Percentiles rank a stretch among this genome's conserved stretches.
These are phyloP conservation scores for Aspergillus fumigatiaffinis DNA, from an alignment of 2,329 filamentous ascomycete species.

Conservation along the genomic window DNA sequence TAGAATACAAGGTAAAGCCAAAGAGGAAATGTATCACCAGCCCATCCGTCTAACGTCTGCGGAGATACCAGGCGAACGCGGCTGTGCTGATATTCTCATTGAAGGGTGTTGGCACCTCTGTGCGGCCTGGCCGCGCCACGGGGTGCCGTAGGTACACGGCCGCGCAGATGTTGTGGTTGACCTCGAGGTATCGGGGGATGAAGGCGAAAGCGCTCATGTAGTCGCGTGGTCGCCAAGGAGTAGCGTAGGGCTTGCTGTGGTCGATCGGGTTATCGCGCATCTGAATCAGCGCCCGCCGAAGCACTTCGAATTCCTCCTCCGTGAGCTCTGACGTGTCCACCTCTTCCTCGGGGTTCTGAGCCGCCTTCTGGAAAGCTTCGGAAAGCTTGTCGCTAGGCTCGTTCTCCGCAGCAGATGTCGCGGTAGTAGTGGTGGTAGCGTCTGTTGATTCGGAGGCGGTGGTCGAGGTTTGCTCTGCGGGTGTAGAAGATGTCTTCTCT, in stretches of 20 bases:
- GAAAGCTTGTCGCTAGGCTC: slow-evolving; percentile 27
- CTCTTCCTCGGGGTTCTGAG: slow-evolving; percentile 27
- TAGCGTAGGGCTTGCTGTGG: slow-evolving; percentile 74
- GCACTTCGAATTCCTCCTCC: slow-evolving; percentile 44
- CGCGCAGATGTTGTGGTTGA: slow-evolving; percentile 94
- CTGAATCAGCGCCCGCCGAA: slow-evolving; percentile 56
- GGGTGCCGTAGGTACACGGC: slow-evolving; percentile 94
- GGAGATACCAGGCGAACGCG: slow-evolving; percentile 92
- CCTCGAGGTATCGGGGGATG: slow-evolving; percentile 91
- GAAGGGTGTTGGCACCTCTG: slow-evolving; percentile 85
- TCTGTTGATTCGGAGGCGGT: slow-evolving; percentile 7
- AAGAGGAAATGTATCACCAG: slow-evolving; percentile 5
- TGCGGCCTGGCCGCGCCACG: slow-evolving; percentile 74
- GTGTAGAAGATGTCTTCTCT: slow-evolving; percentile 19
- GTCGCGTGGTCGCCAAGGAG: slow-evolving; percentile 81
- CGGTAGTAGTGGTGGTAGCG: slow-evolving; percentile 8
- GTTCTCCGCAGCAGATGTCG: slow-evolving; percentile 12
- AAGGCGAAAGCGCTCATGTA: slow-evolving; percentile 93
- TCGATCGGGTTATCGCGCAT: slow-evolving; percentile 75
- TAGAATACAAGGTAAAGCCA: slow-evolving; percentile 12
- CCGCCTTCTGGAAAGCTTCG: slow-evolving; percentile 30
- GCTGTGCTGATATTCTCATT: slow-evolving; percentile 65
- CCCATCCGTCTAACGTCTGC: slow-evolving; percentile 60
- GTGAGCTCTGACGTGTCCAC: slow-evolving; percentile 46
- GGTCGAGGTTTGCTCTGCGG: slow-evolving; percentile 5